Conservation (phyloP, 164 flowering plant genomes). For the Vitis rupestris region DNA sequence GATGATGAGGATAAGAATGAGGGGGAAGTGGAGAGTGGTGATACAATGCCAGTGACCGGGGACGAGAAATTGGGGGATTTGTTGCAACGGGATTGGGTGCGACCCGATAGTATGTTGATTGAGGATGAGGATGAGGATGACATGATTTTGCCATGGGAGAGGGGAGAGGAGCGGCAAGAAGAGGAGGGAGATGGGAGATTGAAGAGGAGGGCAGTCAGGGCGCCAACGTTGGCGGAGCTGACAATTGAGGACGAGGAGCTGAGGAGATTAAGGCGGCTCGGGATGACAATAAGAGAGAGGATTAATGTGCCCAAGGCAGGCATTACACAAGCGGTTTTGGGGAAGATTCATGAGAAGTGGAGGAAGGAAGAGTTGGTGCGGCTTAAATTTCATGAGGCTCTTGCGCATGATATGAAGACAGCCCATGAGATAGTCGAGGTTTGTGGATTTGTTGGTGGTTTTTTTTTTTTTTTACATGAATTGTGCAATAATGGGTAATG, state of each 20-base stretch:
- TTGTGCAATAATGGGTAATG: too few relatives aligned
- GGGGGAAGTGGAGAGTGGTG: conserved; percentile 8
- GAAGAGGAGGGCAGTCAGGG: conserved; percentile 50
- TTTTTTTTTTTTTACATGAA: too few relatives aligned
- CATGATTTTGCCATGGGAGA: conserved; percentile 80
- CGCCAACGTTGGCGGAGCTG: conserved; percentile 86
- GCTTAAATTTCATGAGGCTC: conserved; percentile 88
- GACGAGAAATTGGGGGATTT: conserved; percentile 82
- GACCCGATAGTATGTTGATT: conserved; percentile 56
- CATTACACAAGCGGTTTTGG: conserved; percentile 67
- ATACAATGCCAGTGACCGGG: conserved; percentile 27
- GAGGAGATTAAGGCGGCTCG: conserved; percentile 75
- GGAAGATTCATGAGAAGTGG: conserved; percentile 87
- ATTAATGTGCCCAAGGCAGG: conserved; percentile 90
- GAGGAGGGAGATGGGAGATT: conserved; percentile 29
- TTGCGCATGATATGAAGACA: conserved; percentile 86
- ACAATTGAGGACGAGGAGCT: conserved; percentile 79
- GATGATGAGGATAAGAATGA: conserved; percentile 49
- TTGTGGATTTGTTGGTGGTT: conserved; percentile 20
- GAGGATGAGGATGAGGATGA: conserved; percentile 48
- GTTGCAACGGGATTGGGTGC: conserved; percentile 77
- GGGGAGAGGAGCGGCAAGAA: conserved; percentile 32
- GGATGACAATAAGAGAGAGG: conserved; percentile 79
- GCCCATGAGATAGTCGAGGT: conserved; percentile 95
- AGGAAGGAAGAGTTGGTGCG: conserved; percentile 85